phyloP scores from a whole-genome alignment of 345 rosid genomes.

The Dimocarpus longan region DNA sequence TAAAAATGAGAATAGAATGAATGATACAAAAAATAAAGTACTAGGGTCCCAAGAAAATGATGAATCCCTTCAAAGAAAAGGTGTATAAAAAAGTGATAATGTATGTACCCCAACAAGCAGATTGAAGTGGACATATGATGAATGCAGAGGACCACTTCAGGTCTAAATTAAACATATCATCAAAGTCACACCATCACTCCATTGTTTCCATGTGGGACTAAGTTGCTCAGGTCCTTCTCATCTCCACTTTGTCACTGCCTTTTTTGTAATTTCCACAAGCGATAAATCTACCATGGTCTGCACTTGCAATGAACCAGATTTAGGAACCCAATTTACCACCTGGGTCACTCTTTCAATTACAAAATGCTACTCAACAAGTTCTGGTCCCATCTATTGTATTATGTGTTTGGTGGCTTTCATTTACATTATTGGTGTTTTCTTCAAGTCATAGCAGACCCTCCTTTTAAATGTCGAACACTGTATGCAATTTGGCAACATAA shows the following conservation, averaged over 20 bases:
- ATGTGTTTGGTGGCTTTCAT: no score
- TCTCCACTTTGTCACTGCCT: neutral
- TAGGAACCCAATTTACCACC: neutral
- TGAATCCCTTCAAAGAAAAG: neutral
- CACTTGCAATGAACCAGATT: neutral
- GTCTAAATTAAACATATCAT: neutral
- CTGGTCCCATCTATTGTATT: no score
- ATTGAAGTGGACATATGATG: constrained; percentile 4
- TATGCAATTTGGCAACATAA: neutral
- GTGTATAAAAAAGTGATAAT: neutral
- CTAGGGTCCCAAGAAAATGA: neutral
- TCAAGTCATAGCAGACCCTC: no score
- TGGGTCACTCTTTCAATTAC: neutral
- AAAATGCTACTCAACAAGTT: neutral
- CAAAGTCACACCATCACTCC: neutral
- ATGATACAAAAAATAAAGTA: neutral
- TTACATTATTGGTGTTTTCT: no score
- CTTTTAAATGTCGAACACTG: no score
- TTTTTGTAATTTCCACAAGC: neutral
- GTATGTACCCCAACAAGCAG: neutral
- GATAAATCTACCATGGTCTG: neutral
- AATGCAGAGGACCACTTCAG: constrained; percentile 6
- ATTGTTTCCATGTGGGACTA: neutral
- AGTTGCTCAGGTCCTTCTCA: neutral
- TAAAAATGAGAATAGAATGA: neutral